Evolutionary conservation across 1,284 basidiomycete genomes (phyloP).

Genomic region (Apiotrichum gamsii): DNA sequence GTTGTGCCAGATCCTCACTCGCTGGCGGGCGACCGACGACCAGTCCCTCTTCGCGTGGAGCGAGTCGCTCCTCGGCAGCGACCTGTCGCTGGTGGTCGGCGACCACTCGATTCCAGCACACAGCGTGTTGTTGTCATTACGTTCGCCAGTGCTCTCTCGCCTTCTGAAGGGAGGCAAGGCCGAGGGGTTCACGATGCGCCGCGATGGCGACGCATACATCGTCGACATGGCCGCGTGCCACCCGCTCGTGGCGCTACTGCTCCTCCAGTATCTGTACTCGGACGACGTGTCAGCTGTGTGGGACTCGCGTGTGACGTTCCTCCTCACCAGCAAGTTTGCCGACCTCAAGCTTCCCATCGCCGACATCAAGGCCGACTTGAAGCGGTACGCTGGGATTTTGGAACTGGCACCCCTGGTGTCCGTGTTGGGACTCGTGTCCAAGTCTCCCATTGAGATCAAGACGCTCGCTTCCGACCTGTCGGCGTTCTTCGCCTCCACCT

Average conservation of each 20-base stretch:
- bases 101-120: slow-evolving; percentile 42
- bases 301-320: slow-evolving; percentile 65
- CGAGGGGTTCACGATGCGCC: slow-evolving; percentile 5
- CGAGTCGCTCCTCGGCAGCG: slow-evolving; percentile 39
- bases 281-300: slow-evolving; percentile 77
- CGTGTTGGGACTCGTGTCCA: slow-evolving; percentile 37
- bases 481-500: slow-evolving; percentile 44
- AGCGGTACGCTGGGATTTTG: slow-evolving; percentile 54
- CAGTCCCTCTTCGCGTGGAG: slow-evolving; percentile 44
- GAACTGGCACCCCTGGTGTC: slow-evolving; percentile 38
- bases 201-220: neutral
- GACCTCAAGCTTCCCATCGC: slow-evolving; percentile 49
- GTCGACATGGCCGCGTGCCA: slow-evolving; percentile 27
- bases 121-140: slow-evolving; percentile 32
- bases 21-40: slow-evolving; percentile 34
- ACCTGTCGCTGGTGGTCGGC: slow-evolving; percentile 32
- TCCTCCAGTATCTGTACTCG: slow-evolving; percentile 81
- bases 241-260: slow-evolving; percentile 61
- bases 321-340: slow-evolving; percentile 51
- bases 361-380: slow-evolving; percentile 62
- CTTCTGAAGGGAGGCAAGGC: slow-evolving; percentile 20
- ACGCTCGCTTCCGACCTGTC: slow-evolving; percentile 42
- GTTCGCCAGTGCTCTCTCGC: slow-evolving; percentile 25
- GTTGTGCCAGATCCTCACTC: slow-evolving; percentile 38
- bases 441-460: slow-evolving; percentile 29